Evolutionary conservation across 1,284 basidiomycete genomes (phyloP).

Genomic region (Cutaneotrichosporon sp.): DNA sequence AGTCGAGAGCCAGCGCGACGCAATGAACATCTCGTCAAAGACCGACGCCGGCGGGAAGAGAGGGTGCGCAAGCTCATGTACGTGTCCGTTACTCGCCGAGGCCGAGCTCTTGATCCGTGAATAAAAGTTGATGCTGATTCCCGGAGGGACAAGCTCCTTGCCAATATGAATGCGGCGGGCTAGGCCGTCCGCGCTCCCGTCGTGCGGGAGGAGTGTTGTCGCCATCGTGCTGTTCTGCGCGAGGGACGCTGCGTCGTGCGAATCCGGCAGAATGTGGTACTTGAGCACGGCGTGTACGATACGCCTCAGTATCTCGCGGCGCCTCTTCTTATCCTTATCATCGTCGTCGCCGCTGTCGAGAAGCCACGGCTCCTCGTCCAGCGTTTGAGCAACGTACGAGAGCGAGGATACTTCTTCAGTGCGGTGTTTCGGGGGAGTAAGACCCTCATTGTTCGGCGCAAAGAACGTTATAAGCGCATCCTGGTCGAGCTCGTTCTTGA

Average conservation of each 20-base stretch:
- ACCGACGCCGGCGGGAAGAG: conserved; percentile 64
- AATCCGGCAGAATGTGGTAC: conserved; percentile 64
- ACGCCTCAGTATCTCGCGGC: conserved; percentile 56
- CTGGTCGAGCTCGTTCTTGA: conserved; percentile 47
- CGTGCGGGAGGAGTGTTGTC: conserved; percentile 60
- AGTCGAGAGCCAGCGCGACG: conserved; percentile 60
- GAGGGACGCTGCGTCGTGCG: conserved; percentile 55
- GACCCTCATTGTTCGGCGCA: conserved; percentile 51
- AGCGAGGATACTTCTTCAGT: conserved; percentile 44
- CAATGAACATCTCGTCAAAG: conserved; percentile 62
- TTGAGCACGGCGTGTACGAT: conserved; percentile 61
- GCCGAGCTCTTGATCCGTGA: conserved; percentile 56
- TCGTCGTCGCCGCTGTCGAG: conserved; percentile 21
- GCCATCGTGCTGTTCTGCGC: conserved; percentile 63
- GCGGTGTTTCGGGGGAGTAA: conserved; percentile 41
- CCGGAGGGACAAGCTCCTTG: conserved; percentile 53
- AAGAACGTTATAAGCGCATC: conserved; percentile 52
- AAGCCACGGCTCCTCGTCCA: conserved; percentile 36
- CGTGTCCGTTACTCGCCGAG: conserved; percentile 63
- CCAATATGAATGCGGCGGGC: conserved; percentile 62
- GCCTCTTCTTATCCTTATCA: conserved; percentile 57
- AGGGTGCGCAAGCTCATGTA: conserved; percentile 64
- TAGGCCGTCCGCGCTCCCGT: conserved; percentile 60
- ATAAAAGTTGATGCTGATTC: conserved; percentile 61
- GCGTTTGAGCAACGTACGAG: conserved; percentile 30